Base-by-base conservation (phyloP, 2,329 filamentous ascomycete species). In the Plectosphaerella plurivora region DNA sequence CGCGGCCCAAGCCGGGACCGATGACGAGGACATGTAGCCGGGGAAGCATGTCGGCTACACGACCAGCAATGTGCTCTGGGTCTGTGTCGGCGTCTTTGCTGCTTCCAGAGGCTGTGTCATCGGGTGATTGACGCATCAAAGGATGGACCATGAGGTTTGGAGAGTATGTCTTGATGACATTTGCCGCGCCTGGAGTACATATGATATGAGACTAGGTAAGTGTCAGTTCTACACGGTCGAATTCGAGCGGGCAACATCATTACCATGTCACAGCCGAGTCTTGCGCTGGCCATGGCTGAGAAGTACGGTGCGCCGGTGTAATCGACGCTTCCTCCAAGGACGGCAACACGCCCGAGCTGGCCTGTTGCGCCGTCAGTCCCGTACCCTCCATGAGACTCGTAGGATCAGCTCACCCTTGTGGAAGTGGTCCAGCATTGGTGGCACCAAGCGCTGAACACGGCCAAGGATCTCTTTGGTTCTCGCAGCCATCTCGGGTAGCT, bases 111-210 rank as follows among this genome's bases (percentile, higher is more conserved):
- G 28, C 9, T 12, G 28, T 10, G 28, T 4, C 28, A 73, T 61
- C 72, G 11, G 70, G 65, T 45, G 84, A 82, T 70, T 94, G 90
- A 28, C 91, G 88, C 84, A 99, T 93, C 60, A 97, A 82, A 1
- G 94, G 94, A 69, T 97, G 94, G 11, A 99, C 94, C 93, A 99
- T 99, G 25, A 99, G 79, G 68, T 97, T 97, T 3, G 94, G 94
- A 18, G 92, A 97, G 75, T 97, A 99, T 4, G 91, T 90, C 76
- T 99, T 99, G 73, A 99, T 96, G 37, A 97, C 92, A 63, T 83
- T 79, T 46, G 81, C 91, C 3, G 94, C 94, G 51, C 82, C 87
- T 10, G 89, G 91, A 55, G 96, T 96, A 76, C 94, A 99, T 65
- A 99, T 96, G 57, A 99, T 88, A 73, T 97, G 93, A 58, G 87